Conservation (phyloP, 2,329 filamentous ascomycete species). For the Talaromyces sp. region DNA sequence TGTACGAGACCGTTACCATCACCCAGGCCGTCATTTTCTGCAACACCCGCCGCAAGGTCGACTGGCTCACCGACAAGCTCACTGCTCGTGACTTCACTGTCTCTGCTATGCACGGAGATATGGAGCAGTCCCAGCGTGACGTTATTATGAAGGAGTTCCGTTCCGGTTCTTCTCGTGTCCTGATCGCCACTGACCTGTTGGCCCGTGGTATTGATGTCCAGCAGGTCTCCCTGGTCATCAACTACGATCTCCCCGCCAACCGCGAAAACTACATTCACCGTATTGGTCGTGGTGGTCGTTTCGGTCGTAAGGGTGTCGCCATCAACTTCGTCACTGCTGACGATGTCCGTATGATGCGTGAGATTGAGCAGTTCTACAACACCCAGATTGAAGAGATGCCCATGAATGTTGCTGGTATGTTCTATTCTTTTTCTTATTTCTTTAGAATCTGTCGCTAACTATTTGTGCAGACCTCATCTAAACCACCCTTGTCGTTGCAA, state of each 20-base stretch:
- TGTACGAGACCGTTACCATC: slow-evolving; percentile 99
- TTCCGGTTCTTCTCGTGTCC: slow-evolving; percentile 93
- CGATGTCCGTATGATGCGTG: slow-evolving; percentile 99
- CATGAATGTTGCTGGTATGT: slow-evolving; percentile 72
- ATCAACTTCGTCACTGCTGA: slow-evolving; percentile 99
- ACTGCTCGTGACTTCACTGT: slow-evolving; percentile 98
- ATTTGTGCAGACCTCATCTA: slow-evolving; percentile 36
- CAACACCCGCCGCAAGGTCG: slow-evolving; percentile 99
- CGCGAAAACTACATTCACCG: slow-evolving; percentile 99
- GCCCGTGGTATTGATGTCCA: slow-evolving; percentile 99
- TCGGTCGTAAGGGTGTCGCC: slow-evolving; percentile 99
- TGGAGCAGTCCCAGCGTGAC: slow-evolving; percentile 97
- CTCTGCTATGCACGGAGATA: slow-evolving; percentile 99
- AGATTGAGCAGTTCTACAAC: slow-evolving; percentile 99
- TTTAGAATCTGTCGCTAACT: slow-evolving; percentile 12
- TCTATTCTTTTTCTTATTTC: neutral
- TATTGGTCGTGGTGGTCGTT: slow-evolving; percentile 98
- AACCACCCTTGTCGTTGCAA: slow-evolving; percentile 22
- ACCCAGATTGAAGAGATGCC: slow-evolving; percentile 99
- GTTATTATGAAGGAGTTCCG: slow-evolving; percentile 99
- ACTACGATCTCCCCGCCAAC: slow-evolving; percentile 98
- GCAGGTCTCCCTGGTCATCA: slow-evolving; percentile 99
- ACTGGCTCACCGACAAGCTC: slow-evolving; percentile 99
- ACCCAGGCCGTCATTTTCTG: slow-evolving; percentile 99
- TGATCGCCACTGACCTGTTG: slow-evolving; percentile 95